Evolutionary conservation across 768 basidiomycete species (phyloP).

Genomic region (Suillus clintonianus): DNA sequence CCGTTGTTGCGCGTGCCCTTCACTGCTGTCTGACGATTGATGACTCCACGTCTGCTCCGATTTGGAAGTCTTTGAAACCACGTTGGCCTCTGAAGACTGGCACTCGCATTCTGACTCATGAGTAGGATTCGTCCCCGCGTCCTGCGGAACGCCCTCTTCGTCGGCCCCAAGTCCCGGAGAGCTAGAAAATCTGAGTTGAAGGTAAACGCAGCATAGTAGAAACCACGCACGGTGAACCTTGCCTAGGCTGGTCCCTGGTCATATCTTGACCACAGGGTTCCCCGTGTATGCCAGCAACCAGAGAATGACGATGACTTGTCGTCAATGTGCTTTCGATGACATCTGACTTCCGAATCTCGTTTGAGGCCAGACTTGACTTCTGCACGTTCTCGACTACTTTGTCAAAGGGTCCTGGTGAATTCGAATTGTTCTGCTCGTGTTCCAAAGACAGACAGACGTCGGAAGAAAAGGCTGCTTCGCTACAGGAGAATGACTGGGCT

Average conservation of each 20-base stretch:
- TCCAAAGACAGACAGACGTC: not conserved
- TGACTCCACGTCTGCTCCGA: not conserved
- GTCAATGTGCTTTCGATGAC: not conserved
- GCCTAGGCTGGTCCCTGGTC: no score
- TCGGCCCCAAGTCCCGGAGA: no score
- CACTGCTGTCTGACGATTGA: not conserved
- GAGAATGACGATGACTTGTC: not conserved
- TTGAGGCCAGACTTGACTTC: not conserved
- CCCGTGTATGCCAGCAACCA: no score
- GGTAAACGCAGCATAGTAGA: no score
- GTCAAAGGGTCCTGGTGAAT: not conserved
- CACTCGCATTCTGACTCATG: not conserved
- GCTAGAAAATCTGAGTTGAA: no score
- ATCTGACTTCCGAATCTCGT: not conserved
- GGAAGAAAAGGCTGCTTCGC: not conserved
- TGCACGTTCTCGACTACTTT: not conserved
- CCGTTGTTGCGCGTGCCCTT: not conserved
- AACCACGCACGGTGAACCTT: no score
- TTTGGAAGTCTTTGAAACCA: not conserved
- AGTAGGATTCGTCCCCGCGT: no score
- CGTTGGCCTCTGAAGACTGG: not conserved
- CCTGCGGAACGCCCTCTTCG: no score
- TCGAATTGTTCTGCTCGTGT: not conserved
- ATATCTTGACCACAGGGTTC: no score
- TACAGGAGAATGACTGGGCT: not conserved